Base-by-base conservation (phyloP, 2,329 filamentous ascomycete species). In the Cladophialophora yegresii region DNA sequence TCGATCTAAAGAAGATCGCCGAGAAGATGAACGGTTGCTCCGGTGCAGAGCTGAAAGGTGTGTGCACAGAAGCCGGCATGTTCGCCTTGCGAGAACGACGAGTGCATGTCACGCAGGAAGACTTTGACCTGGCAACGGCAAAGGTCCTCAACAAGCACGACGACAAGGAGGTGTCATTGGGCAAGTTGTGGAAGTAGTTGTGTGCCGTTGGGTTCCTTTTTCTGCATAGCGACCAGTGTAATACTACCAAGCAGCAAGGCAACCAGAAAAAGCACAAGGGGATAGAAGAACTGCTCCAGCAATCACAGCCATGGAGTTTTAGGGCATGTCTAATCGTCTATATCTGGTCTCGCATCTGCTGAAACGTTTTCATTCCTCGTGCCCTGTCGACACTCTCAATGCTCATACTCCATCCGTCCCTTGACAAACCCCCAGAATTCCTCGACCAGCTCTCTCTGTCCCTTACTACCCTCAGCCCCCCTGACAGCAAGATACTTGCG, bases 1-100 rank as follows among this genome's bases (percentile, higher is more conserved):
- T 99, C 82, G 96, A 99, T 80, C 83, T 99, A 70, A 96, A 86
- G 73, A 99, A 99, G 87, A 96, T 98, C 73, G 95, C 95, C 32
- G 95, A 99, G 84, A 98, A 98, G 86, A 99, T 99, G 95, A 97
- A 97, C 75, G 95, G 95, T 58, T 99, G 95, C 80, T 97, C 93
- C 2, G 95, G 95, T 66, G 95, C 95, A 61, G 95, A 99, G 80
- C 81, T 99, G 72, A 99, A 99, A 87, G 95, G 95, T 82, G 95
- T 99, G 54, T 99, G 95, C 78, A 99, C 95, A 53, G 95, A 99
- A 79, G 92, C 95, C 2, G 95, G 95, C 73, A 99, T 99, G 95
- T 99, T 95, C 76, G 95, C 95, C 13, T 84, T 99, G 69, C 88
- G 95, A 72, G 95, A 99, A 82, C 85, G 95, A 75, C 88, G 95